phyloP scores from a whole-genome alignment of 257 asterid genomes.

The Solanum ossicruentum region DNA sequence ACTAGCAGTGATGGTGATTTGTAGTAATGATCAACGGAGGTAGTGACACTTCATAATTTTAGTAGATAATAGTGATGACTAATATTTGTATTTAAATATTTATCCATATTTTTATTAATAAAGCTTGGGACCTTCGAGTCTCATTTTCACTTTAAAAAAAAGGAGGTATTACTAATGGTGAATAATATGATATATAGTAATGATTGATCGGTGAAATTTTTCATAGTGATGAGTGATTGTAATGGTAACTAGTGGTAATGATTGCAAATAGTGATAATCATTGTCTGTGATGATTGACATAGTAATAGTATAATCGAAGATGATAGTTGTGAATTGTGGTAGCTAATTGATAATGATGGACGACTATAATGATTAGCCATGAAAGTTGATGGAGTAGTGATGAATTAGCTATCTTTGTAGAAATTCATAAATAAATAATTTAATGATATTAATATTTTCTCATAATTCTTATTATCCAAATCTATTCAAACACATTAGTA shows the following conservation, averaged over 20 bases:
- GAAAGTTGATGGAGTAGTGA: not conserved
- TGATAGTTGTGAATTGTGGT: not conserved
- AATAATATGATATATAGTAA: not conserved
- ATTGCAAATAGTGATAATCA: not conserved
- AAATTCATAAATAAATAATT: not conserved
- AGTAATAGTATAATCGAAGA: not conserved
- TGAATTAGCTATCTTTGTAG: no score
- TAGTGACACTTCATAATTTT: not conserved
- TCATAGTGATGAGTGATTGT: not conserved
- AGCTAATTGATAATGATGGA: not conserved
- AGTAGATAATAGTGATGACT: not conserved
- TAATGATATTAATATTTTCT: not conserved
- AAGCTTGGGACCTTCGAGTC: not conserved
- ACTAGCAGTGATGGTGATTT: not conserved
- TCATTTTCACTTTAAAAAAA: no score
- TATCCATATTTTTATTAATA: no score
- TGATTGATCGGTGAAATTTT: not conserved
- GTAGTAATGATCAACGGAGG: not conserved
- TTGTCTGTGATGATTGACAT: no score
- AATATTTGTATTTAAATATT: not conserved
- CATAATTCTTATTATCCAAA: not conserved
- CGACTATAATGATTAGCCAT: not conserved
- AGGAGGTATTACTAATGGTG: not conserved
- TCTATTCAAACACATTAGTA: not conserved
- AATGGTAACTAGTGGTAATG: not conserved